Evolutionary conservation across 2,329 filamentous ascomycete genomes (phyloP), one percentile per base, ranked within the genome.

Genomic region (Ascochyta rabiei): DNA sequence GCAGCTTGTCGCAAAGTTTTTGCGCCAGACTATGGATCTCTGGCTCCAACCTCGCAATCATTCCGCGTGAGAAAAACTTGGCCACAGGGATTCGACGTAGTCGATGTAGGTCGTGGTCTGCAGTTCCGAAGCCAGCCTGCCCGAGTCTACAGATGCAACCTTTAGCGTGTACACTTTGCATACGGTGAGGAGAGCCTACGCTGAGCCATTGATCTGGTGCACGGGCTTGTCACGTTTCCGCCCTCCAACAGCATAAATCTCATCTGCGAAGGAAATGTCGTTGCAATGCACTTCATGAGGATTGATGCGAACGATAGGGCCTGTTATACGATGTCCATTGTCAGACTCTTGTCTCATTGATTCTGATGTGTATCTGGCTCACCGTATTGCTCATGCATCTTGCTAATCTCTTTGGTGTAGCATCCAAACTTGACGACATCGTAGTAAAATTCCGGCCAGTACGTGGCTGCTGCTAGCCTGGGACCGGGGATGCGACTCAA

Each of bases 351-450:
- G 10, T 53, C 15, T 21, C 34, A 6, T 8, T 1, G 4, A 30
- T n/a, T 10, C n/a, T 7, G 38, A 19, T 9, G 9, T 2, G 13
- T 33, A 6, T 8, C 16, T 5, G 13, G 16, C 58, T 45, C 48
- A 73, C 72, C 71, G 57, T 76, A 77, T 50, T 62, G 57, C 37
- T 68, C 56, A 50, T 78, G 76, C 66, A 77, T 65, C 42, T 66
- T 67, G 12, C 66, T 57, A 26, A 77, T 73, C 55, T 72, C 60
- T 26, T 66, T 71, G 0, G 65, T 64, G 38, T 70, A 76, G 42
- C 68, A 64, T 0, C 72, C 73, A 12, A 61, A 60, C 24, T 59
- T 56, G 15, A 73, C 40, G 8, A 72, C 63, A 62, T 77, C 74
- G 55, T 75, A 67, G 51, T 75, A 77, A 19, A 72, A 69, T 28